A percentile compares a stretch with the other conserved stretches of the same genome.
Evolutionary conservation across 2,329 filamentous ascomycete species (phyloP).

Genomic region (Ascochyta lentis): DNA sequence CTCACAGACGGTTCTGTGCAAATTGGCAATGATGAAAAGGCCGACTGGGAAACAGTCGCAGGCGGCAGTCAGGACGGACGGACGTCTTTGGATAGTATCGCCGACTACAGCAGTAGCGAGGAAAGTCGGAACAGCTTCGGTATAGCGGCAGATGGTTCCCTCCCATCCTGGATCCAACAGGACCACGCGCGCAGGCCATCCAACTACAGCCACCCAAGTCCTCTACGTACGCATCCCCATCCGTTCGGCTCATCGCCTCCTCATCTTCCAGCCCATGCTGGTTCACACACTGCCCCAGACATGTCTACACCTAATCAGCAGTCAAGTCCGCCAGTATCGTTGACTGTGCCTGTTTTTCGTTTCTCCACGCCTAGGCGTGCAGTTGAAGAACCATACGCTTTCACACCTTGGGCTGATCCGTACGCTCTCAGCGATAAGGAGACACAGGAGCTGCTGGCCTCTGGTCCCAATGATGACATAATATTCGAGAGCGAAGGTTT

Average conservation of each 20-base stretch:
- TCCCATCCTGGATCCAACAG: slow-evolving; percentile 19
- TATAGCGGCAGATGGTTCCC: slow-evolving; percentile 14
- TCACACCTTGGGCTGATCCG: slow-evolving; percentile 26
- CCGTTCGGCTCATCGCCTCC: slow-evolving; percentile 44
- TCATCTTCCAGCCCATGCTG: slow-evolving; percentile 16
- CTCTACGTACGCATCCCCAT: slow-evolving; percentile 28
- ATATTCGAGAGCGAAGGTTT: slow-evolving; percentile 30
- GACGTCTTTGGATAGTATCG: slow-evolving; percentile 39
- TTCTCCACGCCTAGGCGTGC: slow-evolving; percentile 4
- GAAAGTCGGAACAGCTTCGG: slow-evolving; percentile 29
- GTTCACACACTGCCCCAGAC: slow-evolving; percentile 16
- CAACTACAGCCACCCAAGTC: slow-evolving; percentile 35
- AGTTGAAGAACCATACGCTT: slow-evolving; percentile 23
- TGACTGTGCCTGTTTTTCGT: slow-evolving; percentile 27
- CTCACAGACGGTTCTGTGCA: slow-evolving; percentile 2
- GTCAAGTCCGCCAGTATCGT: slow-evolving; percentile 24
- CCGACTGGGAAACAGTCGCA: slow-evolving; percentile 47
- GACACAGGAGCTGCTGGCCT: slow-evolving; percentile 43
- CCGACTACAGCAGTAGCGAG: slow-evolving; percentile 44
- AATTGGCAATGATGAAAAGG: slow-evolving; percentile 23
- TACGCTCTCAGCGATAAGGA: slow-evolving; percentile 43
- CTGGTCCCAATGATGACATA: slow-evolving; percentile 47
- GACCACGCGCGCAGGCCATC: slow-evolving; percentile 20
- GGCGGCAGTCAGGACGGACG: slow-evolving; percentile 26
- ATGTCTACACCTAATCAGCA: slow-evolving; percentile 7